These are phyloP conservation scores for Solanum sparsipilum DNA, from an alignment of 257 asterid species.

Conservation along the genomic window DNA sequence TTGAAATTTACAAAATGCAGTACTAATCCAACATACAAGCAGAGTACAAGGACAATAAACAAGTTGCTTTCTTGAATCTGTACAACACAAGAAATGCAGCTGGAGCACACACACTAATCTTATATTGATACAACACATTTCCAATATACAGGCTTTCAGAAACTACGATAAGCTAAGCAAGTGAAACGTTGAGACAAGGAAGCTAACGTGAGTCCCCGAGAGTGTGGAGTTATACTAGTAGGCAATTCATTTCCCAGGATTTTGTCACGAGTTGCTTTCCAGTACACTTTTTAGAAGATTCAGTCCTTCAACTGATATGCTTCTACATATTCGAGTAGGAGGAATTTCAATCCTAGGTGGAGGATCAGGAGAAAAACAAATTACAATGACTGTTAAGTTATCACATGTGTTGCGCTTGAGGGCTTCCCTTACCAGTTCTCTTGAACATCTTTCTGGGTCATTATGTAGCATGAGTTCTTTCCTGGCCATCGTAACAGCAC, in stretches of 20 bases:
- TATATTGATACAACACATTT: not conserved
- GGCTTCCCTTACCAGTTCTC: constrained; percentile 78
- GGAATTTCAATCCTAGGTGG: constrained; percentile 60
- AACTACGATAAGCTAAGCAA: not conserved
- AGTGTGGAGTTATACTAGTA: not conserved
- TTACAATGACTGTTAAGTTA: constrained; percentile 61
- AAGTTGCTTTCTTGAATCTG: not conserved
- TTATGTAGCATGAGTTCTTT: constrained; percentile 83
- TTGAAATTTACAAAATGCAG: not conserved
- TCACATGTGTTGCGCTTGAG: constrained; percentile 76
- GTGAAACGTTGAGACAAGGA: not conserved
- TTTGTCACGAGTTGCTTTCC: not conserved
- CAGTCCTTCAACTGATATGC: not conserved
- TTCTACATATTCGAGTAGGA: constrained; percentile 46
- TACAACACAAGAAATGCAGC: not conserved
- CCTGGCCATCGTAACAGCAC: constrained; percentile 77
- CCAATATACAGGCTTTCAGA: not conserved
- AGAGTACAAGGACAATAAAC: not conserved
- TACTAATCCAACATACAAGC: not conserved
- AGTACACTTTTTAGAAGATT: not conserved
- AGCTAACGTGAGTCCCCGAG: not conserved
- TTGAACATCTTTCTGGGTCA: constrained; percentile 80
- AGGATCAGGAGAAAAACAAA: constrained; percentile 86
- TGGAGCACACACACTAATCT: not conserved
- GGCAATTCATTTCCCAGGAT: not conserved